Conservation (phyloP, 768 basidiomycete genomes). For the Myochromella boudieri region DNA sequence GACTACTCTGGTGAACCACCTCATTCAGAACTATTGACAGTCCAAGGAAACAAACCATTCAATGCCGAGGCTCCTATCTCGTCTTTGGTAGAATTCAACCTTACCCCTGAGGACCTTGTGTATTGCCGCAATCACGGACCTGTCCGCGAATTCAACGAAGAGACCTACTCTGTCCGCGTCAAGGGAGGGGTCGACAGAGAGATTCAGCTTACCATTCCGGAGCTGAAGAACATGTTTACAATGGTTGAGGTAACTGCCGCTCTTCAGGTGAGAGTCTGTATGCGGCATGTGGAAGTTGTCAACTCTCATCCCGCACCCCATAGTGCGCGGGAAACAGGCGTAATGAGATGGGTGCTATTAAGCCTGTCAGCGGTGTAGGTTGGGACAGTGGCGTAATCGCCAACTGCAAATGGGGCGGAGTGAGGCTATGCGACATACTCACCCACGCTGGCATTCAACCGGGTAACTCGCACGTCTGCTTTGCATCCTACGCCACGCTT, state of each 20-base stretch:
- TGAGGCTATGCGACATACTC: slow-evolving; percentile 56
- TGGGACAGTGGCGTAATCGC: slow-evolving; percentile 73
- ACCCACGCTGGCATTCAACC: slow-evolving; percentile 37
- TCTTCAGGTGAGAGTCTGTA: slow-evolving; percentile 45
- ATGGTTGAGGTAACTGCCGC: slow-evolving; percentile 47
- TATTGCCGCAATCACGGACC: slow-evolving; percentile 75
- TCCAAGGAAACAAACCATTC: slow-evolving; percentile 52
- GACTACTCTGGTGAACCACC: slow-evolving; percentile 47
- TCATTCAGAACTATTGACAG: slow-evolving; percentile 45
- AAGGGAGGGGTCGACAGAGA: slow-evolving; percentile 33
- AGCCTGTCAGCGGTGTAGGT: slow-evolving; percentile 56
- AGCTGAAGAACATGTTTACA: slow-evolving; percentile 40
- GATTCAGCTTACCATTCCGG: slow-evolving; percentile 31
- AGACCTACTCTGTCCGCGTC: slow-evolving; percentile 40
- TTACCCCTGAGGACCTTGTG: slow-evolving; percentile 63
- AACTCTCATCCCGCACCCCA: slow-evolving; percentile 7
- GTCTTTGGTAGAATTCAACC: slow-evolving; percentile 54
- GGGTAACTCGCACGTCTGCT: slow-evolving; percentile 51
- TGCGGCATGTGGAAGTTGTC: neutral
- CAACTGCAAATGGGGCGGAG: slow-evolving; percentile 69
- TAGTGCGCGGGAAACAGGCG: slow-evolving; percentile 70
- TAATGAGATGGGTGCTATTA: slow-evolving; percentile 60
- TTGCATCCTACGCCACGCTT: slow-evolving; percentile 56
- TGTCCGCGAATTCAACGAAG: slow-evolving; percentile 49
- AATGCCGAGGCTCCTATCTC: slow-evolving; percentile 67